phyloP scores from a whole-genome alignment of 2,329 filamentous ascomycete genomes.

The Fusarium scirpi region DNA sequence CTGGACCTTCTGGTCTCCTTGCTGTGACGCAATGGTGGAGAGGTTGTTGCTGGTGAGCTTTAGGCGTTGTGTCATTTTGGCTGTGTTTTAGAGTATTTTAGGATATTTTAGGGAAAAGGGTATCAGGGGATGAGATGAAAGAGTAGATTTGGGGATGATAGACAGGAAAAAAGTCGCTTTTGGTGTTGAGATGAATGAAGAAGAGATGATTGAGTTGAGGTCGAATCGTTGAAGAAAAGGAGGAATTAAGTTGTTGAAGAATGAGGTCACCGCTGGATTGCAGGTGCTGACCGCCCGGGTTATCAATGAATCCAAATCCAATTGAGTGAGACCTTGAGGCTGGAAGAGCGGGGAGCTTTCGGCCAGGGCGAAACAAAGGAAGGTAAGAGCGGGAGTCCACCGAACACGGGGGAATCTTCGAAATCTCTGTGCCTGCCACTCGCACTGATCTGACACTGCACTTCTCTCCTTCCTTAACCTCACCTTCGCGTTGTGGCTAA shows the following conservation, averaged over 20 bases:
- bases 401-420: constrained; percentile 36
- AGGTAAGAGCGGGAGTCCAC: constrained; percentile 12
- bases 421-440: constrained; percentile 6
- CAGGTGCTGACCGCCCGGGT: constrained; percentile 34
- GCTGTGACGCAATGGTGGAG: constrained; percentile 38
- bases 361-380: constrained; percentile 4
- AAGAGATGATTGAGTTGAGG: background rate
- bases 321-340: constrained; percentile 9
- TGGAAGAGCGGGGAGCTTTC: constrained; percentile 22
- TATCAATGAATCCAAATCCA: constrained; percentile 22
- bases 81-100: background rate
- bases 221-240: background rate
- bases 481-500: constrained; percentile 15
- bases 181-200: background rate
- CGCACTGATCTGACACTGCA: background rate
- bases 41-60: constrained; percentile 48
- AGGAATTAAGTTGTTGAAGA: constrained; percentile 28
- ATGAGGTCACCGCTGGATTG: constrained; percentile 34
- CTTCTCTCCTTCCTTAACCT: background rate
- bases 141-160: background rate
- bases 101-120: background rate
- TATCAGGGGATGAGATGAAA: background rate
- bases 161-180: background rate
- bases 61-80: constrained; percentile 39
- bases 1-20: constrained; percentile 38